phyloP scores from a whole-genome alignment of 441 rosid species.

The Capsella rubella region DNA sequence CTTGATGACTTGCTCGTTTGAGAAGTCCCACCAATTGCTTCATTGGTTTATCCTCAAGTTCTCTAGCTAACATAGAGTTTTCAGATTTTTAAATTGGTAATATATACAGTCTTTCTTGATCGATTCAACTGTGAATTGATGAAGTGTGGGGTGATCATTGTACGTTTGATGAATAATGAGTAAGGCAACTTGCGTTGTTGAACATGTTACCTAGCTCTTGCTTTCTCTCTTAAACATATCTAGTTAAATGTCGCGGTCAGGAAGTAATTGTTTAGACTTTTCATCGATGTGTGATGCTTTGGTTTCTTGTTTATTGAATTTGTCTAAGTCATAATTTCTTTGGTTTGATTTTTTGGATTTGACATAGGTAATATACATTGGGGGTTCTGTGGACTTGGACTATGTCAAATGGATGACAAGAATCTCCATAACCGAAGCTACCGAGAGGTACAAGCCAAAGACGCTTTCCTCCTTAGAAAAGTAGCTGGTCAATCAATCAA shows the following conservation, averaged over 20 bases:
- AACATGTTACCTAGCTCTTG: conserved; percentile 13
- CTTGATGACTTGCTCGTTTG: conserved; percentile 1
- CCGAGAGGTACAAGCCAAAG: conserved; percentile 1
- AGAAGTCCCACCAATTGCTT: conserved; percentile 8
- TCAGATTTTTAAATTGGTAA: background rate
- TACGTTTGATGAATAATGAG: background rate
- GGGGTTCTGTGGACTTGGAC: too few species aligned
- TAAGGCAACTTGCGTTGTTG: background rate
- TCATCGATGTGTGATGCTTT: conserved; percentile 3
- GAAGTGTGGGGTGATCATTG: background rate
- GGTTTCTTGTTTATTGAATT: conserved; percentile 27
- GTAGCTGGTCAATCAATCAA: conserved; percentile 2
- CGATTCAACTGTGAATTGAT: conserved; percentile 20
- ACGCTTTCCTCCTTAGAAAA: conserved; percentile 16
- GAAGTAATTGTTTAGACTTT: conserved; percentile 27
- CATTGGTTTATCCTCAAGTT: background rate
- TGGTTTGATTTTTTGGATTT: conserved; percentile 12
- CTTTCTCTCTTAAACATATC: background rate
- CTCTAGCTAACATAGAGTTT: background rate
- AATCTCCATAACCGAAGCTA: conserved; percentile 17
- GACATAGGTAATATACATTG: conserved; percentile 8
- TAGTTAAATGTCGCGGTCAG: conserved; percentile 9
- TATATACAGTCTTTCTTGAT: conserved; percentile 3
- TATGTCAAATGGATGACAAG: conserved; percentile 12
- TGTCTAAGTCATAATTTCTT: conserved; percentile 22